Base-by-base conservation (phyloP, 2,329 filamentous ascomycete species). In the Neonectria hederae region DNA sequence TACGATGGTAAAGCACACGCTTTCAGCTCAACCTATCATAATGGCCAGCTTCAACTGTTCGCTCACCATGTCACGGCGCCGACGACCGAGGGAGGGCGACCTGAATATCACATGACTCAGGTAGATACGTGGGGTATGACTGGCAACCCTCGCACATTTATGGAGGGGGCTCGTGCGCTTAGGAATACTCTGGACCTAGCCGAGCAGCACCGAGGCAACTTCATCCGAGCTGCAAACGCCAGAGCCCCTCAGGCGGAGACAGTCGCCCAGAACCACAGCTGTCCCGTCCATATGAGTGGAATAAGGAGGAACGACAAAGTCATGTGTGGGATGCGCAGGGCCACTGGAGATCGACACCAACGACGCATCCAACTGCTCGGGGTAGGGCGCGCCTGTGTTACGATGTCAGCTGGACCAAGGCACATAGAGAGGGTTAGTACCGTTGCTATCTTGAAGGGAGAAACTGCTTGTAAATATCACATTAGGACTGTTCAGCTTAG, bases 61-160 rank as follows among this genome's bases (percentile, higher is more conserved):
- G 74, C 80, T 51, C 76, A 77, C 67, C 75, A 83, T 65, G 22
- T 71, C 55, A 77, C 74, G n/a, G 72, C 72, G 52, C 76, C 79
- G 51, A 68, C 59, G 10, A 69, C 21, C 21, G 63, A 73, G 55
- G 75, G 66, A 65, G 75, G 65, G 69, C 76, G 52, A 52, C 77
- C 76, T 9, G 76, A 77, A 70, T 83, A 83, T 70, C 74, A 82
- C 54, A 83, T 82, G 78, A 80, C 77, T 11, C 67, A 76, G 59
- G 6, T 82, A 2, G 57, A 64, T 0, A 48, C n/a, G 1, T 81
- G 43, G 24, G 59, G 2, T 2, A 64, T 82, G 69, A 80, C 74
- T 0, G 54, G 51, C 30, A 61, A 68, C 53, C 28, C 51, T 5
- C 67, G 80, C 2, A 69, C 52, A 3, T 83, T 81, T 59, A 46